Percentiles rank a stretch among this genome's conserved stretches.
Evolutionary conservation across 768 basidiomycete genomes (phyloP).

Genomic region (Ephemerocybe angulata): DNA sequence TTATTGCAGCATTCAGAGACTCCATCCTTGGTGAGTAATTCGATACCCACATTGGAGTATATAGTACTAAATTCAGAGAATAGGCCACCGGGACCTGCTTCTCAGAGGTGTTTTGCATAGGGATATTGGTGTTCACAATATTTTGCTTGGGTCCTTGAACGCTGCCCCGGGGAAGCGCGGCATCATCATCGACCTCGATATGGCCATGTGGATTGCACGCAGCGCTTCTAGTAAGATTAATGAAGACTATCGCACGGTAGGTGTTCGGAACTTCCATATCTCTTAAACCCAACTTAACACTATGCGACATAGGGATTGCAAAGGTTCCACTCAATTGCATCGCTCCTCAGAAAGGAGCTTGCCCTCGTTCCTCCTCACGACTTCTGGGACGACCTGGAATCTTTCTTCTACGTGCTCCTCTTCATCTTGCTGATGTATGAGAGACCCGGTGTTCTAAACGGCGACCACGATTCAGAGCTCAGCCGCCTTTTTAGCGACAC

Average conservation of each 20-base stretch:
- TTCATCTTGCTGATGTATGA: not conserved
- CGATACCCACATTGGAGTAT: not conserved
- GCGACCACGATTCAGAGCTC: too few species aligned
- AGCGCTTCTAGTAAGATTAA: not conserved
- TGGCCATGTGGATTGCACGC: not conserved
- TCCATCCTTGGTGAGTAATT: not conserved
- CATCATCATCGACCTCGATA: not conserved
- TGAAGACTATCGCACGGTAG: not conserved
- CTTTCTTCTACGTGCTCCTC: slow-evolving; percentile 1
- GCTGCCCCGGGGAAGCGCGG: not conserved
- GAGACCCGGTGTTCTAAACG: too few species aligned
- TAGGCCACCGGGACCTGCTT: not conserved
- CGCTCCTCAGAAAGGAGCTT: not conserved
- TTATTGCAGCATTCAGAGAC: not conserved
- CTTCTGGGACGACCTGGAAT: slow-evolving; percentile 7
- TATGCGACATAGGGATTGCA: not conserved
- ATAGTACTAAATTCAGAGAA: not conserved
- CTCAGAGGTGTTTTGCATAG: not conserved
- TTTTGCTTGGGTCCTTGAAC: not conserved
- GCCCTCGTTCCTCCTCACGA: not conserved
- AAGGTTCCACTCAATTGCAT: not conserved
- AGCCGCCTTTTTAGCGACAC: too few species aligned
- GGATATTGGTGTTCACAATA: not conserved
- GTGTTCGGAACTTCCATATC: too few species aligned
- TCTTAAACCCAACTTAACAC: too few species aligned